These are phyloP conservation scores for Aspergillus panamensis DNA, from an alignment of 495 filamentous ascomycete species.

Conservation along the genomic window DNA sequence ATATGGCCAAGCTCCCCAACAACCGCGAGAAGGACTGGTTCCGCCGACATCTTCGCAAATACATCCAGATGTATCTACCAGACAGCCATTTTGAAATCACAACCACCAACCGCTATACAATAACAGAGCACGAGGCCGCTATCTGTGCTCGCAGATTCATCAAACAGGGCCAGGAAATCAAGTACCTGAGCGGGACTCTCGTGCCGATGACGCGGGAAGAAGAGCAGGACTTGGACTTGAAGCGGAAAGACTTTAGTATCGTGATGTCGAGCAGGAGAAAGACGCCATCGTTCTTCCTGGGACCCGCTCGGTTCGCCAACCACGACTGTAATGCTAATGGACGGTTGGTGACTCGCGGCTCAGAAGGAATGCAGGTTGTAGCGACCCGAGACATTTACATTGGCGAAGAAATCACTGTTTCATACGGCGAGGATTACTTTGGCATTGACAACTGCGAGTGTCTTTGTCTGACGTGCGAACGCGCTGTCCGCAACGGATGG, in stretches of 20 bases:
- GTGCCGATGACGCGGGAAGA: conserved; percentile 88
- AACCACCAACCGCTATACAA: conserved; percentile 94
- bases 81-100: conserved; percentile 93
- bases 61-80: conserved; percentile 87
- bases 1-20: conserved; percentile 59
- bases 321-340: conserved; percentile 97
- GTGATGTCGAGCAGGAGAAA: conserved; percentile 91
- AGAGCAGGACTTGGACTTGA: conserved; percentile 71
- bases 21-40: conserved; percentile 86
- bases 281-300: conserved; percentile 82
- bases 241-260: conserved; percentile 90
- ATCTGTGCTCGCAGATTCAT: conserved; percentile 79
- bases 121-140: conserved; percentile 79
- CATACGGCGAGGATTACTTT: conserved; percentile 95
- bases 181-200: conserved; percentile 83
- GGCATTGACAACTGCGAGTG: conserved; percentile 94
- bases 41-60: conserved; percentile 77
- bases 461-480: conserved; percentile 84
- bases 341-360: conserved; percentile 71
- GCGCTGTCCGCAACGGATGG: conserved; percentile 78
- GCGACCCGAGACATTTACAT: conserved; percentile 74
- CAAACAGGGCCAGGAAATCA: conserved; percentile 77
- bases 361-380: conserved; percentile 83
- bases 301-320: conserved; percentile 93
- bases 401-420: conserved; percentile 94